Evolutionary conservation across 139 green algal genomes (phyloP).

Genomic region (Chlamydomonas asymmetrica): DNA sequence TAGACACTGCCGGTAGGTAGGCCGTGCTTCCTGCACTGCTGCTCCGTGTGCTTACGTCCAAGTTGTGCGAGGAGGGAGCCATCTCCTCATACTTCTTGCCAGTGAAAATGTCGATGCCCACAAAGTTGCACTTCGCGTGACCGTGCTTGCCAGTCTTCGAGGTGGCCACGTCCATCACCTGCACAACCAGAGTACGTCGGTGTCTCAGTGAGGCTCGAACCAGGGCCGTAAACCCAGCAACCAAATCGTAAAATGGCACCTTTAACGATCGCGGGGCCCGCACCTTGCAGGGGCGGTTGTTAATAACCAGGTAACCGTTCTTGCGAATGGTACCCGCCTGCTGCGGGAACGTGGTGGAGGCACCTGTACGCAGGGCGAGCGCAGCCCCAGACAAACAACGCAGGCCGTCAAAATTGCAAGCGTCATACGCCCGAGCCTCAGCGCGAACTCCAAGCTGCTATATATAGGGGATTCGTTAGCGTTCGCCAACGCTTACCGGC

Average conservation of each 20-base stretch:
- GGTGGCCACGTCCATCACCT: slow-evolving; percentile 98
- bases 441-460: too few species aligned
- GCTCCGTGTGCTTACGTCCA: slow-evolving; percentile 70
- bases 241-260: too few species aligned
- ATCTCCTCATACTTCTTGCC: slow-evolving; percentile 99
- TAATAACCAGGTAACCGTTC: slow-evolving; percentile 97
- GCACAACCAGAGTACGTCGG: too few species aligned
- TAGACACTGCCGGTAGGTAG: too few species aligned
- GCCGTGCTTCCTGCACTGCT: not conserved
- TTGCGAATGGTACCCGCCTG: slow-evolving; percentile 95
- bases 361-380: slow-evolving; percentile 69
- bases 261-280: too few species aligned
- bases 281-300: slow-evolving; percentile 95
- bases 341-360: slow-evolving; percentile 90
- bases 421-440: too few species aligned
- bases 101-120: slow-evolving; percentile 97
- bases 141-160: slow-evolving; percentile 99
- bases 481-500: not conserved
- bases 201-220: not conserved
- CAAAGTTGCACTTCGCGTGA: slow-evolving; percentile 99
- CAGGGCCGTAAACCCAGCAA: too few species aligned
- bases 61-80: slow-evolving; percentile 97
- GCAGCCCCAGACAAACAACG: not conserved
- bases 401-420: not conserved
- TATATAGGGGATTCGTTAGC: not conserved